phyloP scores from a whole-genome alignment of 2,329 filamentous ascomycete species.

The Diaporthe ilicicola region DNA sequence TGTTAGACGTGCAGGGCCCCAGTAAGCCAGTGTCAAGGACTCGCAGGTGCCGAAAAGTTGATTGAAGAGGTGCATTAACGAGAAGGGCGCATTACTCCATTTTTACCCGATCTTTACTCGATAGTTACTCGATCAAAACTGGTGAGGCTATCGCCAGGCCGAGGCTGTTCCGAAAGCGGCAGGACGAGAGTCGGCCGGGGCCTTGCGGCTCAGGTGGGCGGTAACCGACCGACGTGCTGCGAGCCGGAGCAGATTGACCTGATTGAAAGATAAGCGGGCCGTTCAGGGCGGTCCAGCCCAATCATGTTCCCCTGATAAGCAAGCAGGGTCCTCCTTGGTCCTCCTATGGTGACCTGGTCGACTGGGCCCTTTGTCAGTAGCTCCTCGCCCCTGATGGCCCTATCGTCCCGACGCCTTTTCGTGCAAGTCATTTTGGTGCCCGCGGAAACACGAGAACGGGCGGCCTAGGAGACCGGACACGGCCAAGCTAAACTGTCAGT shows the following conservation, averaged over 20 bases:
- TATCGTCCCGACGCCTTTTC: background rate
- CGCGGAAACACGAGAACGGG: constrained; percentile 17
- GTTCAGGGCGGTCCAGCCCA: background rate
- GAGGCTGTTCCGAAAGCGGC: constrained; percentile 9
- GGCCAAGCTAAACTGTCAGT: background rate
- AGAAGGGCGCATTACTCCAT: constrained; percentile 20
- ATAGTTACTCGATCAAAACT: constrained; percentile 31
- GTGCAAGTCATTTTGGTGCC: background rate
- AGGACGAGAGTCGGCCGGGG: background rate
- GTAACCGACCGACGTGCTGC: background rate
- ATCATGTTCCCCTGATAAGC: constrained; percentile 14
- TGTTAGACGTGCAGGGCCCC: background rate
- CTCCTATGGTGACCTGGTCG: background rate
- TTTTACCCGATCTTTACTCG: constrained; percentile 32
- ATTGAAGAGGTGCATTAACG: background rate
- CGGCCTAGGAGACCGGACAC: background rate
- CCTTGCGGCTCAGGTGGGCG: background rate
- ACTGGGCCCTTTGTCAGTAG: background rate
- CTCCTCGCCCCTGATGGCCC: constrained; percentile 10
- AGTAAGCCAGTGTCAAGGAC: background rate
- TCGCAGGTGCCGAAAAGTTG: background rate
- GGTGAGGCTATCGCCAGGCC: constrained; percentile 4
- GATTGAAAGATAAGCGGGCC: background rate
- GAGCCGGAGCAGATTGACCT: constrained; percentile 12
- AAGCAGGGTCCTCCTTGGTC: background rate